These are phyloP conservation scores for Flaveria linearis DNA, from an alignment of 129 eudicot species.

Conservation along the genomic window DNA sequence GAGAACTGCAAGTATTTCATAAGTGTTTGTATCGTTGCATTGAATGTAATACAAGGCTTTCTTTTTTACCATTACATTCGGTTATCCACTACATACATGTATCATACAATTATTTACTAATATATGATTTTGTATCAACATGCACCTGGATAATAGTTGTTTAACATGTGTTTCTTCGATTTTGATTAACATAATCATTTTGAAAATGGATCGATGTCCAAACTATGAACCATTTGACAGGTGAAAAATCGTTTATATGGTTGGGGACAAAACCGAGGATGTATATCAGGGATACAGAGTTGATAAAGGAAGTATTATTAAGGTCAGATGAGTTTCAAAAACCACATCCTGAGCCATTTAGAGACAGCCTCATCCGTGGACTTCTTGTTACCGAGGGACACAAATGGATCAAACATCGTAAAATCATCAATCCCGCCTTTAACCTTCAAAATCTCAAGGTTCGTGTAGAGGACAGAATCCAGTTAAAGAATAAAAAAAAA, in stretches of 20 bases:
- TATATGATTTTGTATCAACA: no score
- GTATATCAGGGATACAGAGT: constrained; percentile 44
- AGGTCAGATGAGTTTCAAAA: constrained; percentile 54
- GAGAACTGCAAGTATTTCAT: no score
- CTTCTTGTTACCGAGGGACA: constrained; percentile 42
- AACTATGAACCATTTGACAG: constrained; percentile 27
- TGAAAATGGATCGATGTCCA: background rate
- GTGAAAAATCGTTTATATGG: constrained; percentile 52
- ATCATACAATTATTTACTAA: no score
- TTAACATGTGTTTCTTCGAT: background rate
- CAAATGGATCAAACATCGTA: constrained; percentile 57
- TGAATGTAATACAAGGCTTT: no score
- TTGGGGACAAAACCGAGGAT: constrained; percentile 50
- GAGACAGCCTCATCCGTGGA: constrained; percentile 40
- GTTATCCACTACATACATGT: no score
- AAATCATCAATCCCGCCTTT: constrained; percentile 49
- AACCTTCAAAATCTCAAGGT: constrained; percentile 49
- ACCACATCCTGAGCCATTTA: constrained; percentile 42
- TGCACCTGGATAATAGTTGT: no score
- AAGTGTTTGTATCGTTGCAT: no score
- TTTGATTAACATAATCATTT: background rate
- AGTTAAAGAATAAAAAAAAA: no score
- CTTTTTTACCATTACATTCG: no score
- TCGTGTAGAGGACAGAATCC: no score
- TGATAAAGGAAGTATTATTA: constrained; percentile 52